A percentile compares a stretch with the other conserved stretches of the same genome.
Conservation (phyloP, 148 eudicot genomes). For the Oxyria digyna region DNA sequence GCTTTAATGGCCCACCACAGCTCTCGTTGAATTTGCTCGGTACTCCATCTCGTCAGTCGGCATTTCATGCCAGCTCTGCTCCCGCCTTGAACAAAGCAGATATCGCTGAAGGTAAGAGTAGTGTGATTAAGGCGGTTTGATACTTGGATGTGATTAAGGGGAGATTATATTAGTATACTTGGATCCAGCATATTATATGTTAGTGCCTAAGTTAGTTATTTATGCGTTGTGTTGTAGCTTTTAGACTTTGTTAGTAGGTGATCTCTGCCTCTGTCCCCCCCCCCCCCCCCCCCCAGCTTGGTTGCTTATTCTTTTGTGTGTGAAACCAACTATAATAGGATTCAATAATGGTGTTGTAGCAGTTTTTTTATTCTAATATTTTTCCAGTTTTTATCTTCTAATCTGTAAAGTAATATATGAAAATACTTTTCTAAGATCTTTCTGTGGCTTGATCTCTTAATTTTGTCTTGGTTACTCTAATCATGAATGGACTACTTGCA, state of each 20-base stretch:
- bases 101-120: constrained; percentile 27
- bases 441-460: background rate
- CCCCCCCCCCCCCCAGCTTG: background rate
- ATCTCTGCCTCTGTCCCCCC: background rate
- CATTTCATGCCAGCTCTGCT: constrained; percentile 56
- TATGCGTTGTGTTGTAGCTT: background rate
- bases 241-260: background rate
- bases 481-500: too few species aligned
- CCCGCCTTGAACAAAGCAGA: constrained; percentile 20
- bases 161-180: background rate
- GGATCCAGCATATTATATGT: background rate
- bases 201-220: constrained; percentile 1
- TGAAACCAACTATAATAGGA: constrained; percentile 4
- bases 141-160: background rate
- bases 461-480: background rate
- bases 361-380: background rate
- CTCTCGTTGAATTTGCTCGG: constrained; percentile 45
- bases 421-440: background rate
- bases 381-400: background rate
- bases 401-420: constrained; percentile 3
- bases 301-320: constrained; percentile 9
- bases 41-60: constrained; percentile 58
- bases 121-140: constrained; percentile 29
- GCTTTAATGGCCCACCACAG: constrained; percentile 22
- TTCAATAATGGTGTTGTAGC: constrained; percentile 3